Base-by-base conservation (phyloP, 2,329 filamentous ascomycete species). In the Aspergillus sp. region DNA sequence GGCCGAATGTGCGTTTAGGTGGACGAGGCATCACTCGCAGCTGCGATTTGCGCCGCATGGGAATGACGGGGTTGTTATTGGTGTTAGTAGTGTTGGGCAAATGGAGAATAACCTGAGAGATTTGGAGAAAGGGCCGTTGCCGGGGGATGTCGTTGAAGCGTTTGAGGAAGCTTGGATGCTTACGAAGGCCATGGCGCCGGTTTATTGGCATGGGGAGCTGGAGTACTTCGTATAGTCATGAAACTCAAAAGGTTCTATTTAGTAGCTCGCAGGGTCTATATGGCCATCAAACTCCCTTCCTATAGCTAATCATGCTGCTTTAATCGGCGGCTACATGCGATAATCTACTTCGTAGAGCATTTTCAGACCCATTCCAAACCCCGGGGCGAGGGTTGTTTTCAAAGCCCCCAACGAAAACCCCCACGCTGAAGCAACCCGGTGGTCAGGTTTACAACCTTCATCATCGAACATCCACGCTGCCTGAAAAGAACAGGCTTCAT, bases 101-200 rank as follows among this genome's bases (percentile, higher is more conserved):
- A 53, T 79, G 52, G 71, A 76, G 59, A 56, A 69, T 40, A 79
- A 78, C 48, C 56, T 79, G 44, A 58, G 52, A 6, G 71, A 71
- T 58, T 52, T 78, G 27, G 74, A 78, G 55, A 74, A 77, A 58
- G 74, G 71, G 1, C 69, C 72, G 1, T 58, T 80, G 57, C 75
- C 76, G 8, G 70, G 75, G 5, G 73, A 77, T 37, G 67, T 78
- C 1, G 67, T 78, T 8, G 50, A 72, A 52, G 72, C 72, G 5
- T 61, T 80, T 40, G 71, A 79, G 45, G 61, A 69, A 39, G 73
- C 66, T 5, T 79, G 75, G 75, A 51, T 65, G 41, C 64, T 61
- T 11, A 68, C 70, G n/a, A 71, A 68, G 55, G 67, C 65, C 0
- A 61, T 68, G 19, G 62, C 62, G 3, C 64, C 64, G 4, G 66